phyloP scores from a whole-genome alignment of 1,139 yeast species.

The Suhomyces panamericanus region DNA sequence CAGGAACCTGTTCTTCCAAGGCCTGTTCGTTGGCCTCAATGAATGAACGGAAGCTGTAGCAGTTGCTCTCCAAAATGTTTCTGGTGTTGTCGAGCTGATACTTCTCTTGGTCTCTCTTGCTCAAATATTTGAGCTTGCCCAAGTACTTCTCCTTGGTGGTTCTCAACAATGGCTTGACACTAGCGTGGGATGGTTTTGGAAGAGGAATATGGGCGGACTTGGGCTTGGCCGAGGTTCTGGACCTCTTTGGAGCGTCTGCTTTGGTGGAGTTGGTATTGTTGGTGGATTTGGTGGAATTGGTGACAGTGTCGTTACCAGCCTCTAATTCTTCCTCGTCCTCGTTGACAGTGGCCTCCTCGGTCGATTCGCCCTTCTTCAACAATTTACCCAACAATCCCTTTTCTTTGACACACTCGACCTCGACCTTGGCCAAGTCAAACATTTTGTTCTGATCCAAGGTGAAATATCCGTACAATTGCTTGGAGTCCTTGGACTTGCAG shows the following conservation, averaged over 20 bases:
- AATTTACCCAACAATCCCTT: conserved; percentile 31
- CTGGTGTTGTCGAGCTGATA: conserved; percentile 47
- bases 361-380: conserved; percentile 22
- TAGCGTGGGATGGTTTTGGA: conserved; percentile 36
- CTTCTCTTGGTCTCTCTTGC: conserved; percentile 48
- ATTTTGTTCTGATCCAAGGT: conserved; percentile 51
- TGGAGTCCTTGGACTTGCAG: conserved; percentile 40
- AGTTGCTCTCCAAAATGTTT: conserved; percentile 56
- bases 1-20: conserved; percentile 34
- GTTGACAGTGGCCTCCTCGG: conserved; percentile 16
- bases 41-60: conserved; percentile 57
- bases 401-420: conserved; percentile 39
- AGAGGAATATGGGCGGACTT: conserved; percentile 23
- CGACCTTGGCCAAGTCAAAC: conserved; percentile 43
- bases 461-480: conserved; percentile 44
- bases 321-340: conserved; percentile 12
- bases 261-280: conserved; percentile 15
- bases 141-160: conserved; percentile 37
- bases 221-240: conserved; percentile 17
- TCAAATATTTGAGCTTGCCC: conserved; percentile 32
- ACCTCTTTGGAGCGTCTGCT: conserved; percentile 15
- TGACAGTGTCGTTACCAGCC: conserved; percentile 7
- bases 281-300: conserved; percentile 5
- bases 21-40: conserved; percentile 51
- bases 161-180: conserved; percentile 47